These are phyloP conservation scores for Citrus mangshanensis DNA, from an alignment of 345 rosid species.

Conservation along the genomic window DNA sequence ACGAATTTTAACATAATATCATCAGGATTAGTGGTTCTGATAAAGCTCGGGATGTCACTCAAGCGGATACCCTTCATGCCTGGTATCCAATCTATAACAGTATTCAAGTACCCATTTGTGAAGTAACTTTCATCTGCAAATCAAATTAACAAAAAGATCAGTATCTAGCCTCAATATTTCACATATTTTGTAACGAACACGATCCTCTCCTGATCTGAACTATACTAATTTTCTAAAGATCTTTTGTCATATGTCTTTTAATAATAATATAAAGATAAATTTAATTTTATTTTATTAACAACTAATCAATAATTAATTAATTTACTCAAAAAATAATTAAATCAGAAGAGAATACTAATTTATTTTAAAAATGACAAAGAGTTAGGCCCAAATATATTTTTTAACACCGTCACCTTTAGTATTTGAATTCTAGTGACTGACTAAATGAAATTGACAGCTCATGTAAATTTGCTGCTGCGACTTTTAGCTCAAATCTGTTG, in stretches of 20 bases:
- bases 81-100: constrained; percentile 43
- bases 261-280: fast-evolving
- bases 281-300: no score
- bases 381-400: no score
- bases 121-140: constrained; percentile 42
- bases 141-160: background rate
- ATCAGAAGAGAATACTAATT: fast-evolving
- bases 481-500: background rate
- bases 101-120: constrained; percentile 50
- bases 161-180: background rate
- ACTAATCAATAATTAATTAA: no score
- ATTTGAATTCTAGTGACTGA: no score
- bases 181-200: no score
- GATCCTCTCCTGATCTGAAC: no score
- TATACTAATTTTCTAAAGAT: fast-evolving
- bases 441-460: no score
- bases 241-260: fast-evolving
- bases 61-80: constrained; percentile 38
- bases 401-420: no score
- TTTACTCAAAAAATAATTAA: fast-evolving
- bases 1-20: constrained; percentile 20
- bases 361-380: no score
- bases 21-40: constrained; percentile 40
- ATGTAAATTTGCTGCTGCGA: no score
- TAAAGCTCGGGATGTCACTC: constrained; percentile 42